phyloP scores from a whole-genome alignment of 2,329 filamentous ascomycete species.

The Incumbomyces lentus region DNA sequence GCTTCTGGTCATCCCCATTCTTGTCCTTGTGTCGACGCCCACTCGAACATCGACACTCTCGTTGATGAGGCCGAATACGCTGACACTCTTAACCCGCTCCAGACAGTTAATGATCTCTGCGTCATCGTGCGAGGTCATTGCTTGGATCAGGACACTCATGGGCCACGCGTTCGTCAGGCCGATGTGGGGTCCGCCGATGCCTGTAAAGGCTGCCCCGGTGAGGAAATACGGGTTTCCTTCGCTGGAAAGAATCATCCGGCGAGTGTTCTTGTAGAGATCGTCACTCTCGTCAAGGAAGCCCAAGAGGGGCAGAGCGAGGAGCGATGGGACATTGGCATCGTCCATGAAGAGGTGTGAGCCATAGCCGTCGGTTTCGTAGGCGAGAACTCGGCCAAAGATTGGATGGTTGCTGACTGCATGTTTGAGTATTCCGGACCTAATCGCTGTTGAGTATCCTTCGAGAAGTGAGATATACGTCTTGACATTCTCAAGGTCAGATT shows the following conservation, averaged over 20 bases:
- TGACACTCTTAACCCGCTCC: slow-evolving; percentile 62
- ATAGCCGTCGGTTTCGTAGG: slow-evolving; percentile 56
- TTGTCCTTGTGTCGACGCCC: slow-evolving; percentile 16
- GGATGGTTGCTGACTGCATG: slow-evolving; percentile 56
- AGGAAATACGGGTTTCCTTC: slow-evolving; percentile 82
- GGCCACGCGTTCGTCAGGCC: slow-evolving; percentile 91
- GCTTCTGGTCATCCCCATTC: slow-evolving; percentile 64
- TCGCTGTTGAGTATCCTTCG: slow-evolving; percentile 49
- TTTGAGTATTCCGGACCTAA: slow-evolving; percentile 70
- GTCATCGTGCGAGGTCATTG: slow-evolving; percentile 73
- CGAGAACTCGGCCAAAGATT: slow-evolving; percentile 50
- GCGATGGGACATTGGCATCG: slow-evolving; percentile 54
- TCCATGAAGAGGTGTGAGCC: slow-evolving; percentile 54
- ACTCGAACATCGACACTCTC: slow-evolving; percentile 82
- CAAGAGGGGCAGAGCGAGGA: slow-evolving; percentile 49
- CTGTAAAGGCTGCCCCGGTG: slow-evolving; percentile 62
- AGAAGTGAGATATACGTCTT: slow-evolving; percentile 31
- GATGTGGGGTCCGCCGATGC: slow-evolving; percentile 75
- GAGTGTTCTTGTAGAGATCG: slow-evolving; percentile 73
- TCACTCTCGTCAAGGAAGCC: slow-evolving; percentile 52
- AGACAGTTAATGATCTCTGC: slow-evolving; percentile 66
- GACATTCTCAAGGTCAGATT: slow-evolving; percentile 27
- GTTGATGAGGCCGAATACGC: slow-evolving; percentile 71
- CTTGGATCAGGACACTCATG: slow-evolving; percentile 86
- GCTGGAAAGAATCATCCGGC: slow-evolving; percentile 67